A percentile compares a stretch with the other conserved stretches of the same genome.
Evolutionary conservation across 2,329 filamentous ascomycete species (phyloP).

Genomic region (Claviceps arundinis): DNA sequence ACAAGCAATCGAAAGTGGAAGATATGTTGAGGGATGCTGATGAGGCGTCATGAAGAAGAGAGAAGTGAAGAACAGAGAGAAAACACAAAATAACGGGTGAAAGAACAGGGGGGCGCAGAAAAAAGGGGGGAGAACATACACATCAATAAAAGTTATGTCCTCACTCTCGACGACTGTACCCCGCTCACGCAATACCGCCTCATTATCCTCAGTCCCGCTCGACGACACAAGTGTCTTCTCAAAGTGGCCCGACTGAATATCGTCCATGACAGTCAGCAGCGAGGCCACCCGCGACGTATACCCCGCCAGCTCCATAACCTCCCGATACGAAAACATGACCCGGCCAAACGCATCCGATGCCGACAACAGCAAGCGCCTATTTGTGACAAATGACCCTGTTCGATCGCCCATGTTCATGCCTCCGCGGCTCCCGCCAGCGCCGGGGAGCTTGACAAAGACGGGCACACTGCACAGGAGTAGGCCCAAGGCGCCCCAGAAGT

Average conservation of each 20-base stretch:
- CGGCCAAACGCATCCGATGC: conserved; percentile 93
- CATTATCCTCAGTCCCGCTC: conserved; percentile 67
- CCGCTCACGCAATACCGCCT: conserved; percentile 67
- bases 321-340: conserved; percentile 96
- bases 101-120: not conserved
- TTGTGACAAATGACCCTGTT: conserved; percentile 78
- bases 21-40: no score
- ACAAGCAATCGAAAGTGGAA: not conserved
- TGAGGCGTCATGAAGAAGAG: no score
- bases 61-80: no score
- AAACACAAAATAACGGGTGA: no score
- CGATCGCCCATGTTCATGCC: conserved; percentile 55
- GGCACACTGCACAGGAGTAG: conserved; percentile 86
- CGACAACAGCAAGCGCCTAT: conserved; percentile 78
- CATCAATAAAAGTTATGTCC: conserved; percentile 73
- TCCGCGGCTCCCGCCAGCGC: conserved; percentile 28
- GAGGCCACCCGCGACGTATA: conserved; percentile 88
- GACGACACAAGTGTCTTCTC: conserved; percentile 95
- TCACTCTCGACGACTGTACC: conserved; percentile 71
- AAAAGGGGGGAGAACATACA: conserved; percentile 34
- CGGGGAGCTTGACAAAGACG: conserved; percentile 88
- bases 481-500: conserved; percentile 93
- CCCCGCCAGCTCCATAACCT: conserved; percentile 89
- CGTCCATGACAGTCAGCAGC: conserved; percentile 84
- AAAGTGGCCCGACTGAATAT: conserved; percentile 79